Base-by-base conservation (phyloP, 2,329 filamentous ascomycete genomes). In the Pseudogymnoascus sp. region DNA sequence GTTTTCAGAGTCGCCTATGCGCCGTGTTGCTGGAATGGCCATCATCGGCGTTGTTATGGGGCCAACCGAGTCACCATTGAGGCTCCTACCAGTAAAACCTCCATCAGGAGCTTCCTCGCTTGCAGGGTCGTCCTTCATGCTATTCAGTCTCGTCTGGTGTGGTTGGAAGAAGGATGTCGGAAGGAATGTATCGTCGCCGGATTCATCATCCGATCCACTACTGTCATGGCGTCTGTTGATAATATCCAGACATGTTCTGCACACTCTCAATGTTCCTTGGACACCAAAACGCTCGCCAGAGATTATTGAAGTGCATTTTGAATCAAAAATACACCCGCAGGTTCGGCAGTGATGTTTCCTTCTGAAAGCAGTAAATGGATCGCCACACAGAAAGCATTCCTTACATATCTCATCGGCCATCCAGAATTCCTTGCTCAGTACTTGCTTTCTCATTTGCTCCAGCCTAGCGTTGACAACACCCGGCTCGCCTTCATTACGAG, bases 361-460 rank as follows among this genome's bases (percentile, higher is more conserved):
- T 64, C 94, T 85, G 72, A 97, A 97, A 1, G 93, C 94, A 0
- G 91, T 92, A 71, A 99, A 99, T 1, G 90, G 83, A 63, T 91
- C 89, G 49, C 91, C 91, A 70, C 94, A 99, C 49, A 91, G 84
- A 72, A 97, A 99, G 71, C 94, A 99, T 69, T 97, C 93, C 72
- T 96, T 97, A 64, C 93, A 95, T 66, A 95, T 97, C 71, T 97
- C 94, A 72, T 99, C 94, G 64, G 92, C 90, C 94, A 99, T 99
- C 94, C 93, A 97, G 69, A 96, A 97, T 68, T 97, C 92, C 71
- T 92, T 94, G 73, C 90, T 96, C 52, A 97, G 78, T 6, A 99
- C 87, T 71, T 93, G 92, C 69, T 91, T 90, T 65, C 89, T 86
- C 80, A 96, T 88, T 68, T 89, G 87, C 59, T 85, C 84, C 6